Evolutionary conservation across 805 yeast species (phyloP).

Genomic region (Ogataea allantospora): DNA sequence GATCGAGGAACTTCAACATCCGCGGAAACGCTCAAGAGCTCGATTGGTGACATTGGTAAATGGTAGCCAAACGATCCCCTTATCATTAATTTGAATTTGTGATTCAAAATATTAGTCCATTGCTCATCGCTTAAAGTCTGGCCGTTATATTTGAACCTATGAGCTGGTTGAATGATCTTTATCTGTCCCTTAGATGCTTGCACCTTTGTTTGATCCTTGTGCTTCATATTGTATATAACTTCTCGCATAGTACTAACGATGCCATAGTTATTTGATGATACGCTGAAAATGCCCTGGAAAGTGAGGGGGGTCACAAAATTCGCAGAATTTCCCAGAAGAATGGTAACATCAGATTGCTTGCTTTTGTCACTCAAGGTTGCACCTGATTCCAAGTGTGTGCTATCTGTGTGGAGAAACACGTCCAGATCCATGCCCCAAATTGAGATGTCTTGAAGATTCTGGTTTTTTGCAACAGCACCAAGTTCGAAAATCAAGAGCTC

Average conservation of each 20-base stretch:
- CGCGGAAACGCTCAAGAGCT: conserved; percentile 31
- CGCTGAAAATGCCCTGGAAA: conserved; percentile 28
- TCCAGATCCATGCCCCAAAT: conserved; percentile 35
- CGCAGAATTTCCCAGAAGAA: conserved; percentile 33
- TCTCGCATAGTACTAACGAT: conserved; percentile 16
- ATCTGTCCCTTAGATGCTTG: conserved; percentile 30
- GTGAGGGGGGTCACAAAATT: conserved; percentile 32
- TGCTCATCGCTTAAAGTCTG: conserved; percentile 25
- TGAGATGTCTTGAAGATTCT: conserved; percentile 32
- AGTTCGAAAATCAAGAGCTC: conserved; percentile 34
- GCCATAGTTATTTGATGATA: conserved; percentile 7
- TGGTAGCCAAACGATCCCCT: conserved; percentile 35
- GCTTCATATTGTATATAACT: conserved; percentile 24
- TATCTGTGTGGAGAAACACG: conserved; percentile 31
- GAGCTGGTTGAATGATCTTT: conserved; percentile 31
- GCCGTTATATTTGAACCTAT: conserved; percentile 27
- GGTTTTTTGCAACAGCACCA: conserved; percentile 25
- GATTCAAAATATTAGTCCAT: conserved; percentile 31
- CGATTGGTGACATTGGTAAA: conserved; percentile 28
- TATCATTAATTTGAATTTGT: conserved; percentile 28
- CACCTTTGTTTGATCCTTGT: conserved; percentile 15
- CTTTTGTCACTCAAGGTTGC: conserved; percentile 1
- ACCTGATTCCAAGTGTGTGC: conserved; percentile 12
- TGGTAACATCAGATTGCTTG: conserved; percentile 27
- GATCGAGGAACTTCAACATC: conserved; percentile 21